Percentiles rank a stretch among this genome's conserved stretches.
Evolutionary conservation across 192 early-diverging fungal genomes (phyloP).

Genomic region (Entomortierella chlamydospora): DNA sequence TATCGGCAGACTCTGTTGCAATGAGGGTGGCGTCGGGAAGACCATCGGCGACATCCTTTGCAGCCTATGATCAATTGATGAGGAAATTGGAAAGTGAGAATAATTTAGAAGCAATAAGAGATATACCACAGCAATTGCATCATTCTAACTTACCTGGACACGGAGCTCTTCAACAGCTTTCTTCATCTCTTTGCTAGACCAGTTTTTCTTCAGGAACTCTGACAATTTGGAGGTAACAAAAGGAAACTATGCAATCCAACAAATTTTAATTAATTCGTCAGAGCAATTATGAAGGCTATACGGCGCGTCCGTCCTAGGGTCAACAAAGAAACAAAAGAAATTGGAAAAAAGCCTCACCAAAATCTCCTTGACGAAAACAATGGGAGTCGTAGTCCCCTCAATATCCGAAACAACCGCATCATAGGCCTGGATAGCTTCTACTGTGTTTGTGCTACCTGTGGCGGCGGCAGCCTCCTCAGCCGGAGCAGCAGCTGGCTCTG

Average conservation of each 20-base stretch:
- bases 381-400: slow-evolving; percentile 97
- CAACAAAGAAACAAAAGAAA: not conserved
- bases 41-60: slow-evolving; percentile 58
- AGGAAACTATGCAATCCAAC: slow-evolving; percentile 72
- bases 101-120: not conserved
- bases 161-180: slow-evolving; percentile 59
- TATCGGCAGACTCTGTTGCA: slow-evolving; percentile 41
- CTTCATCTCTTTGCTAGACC: slow-evolving; percentile 58
- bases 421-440: slow-evolving; percentile 51
- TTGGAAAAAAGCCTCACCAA: slow-evolving; percentile 59
- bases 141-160: slow-evolving; percentile 54
- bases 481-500: slow-evolving; percentile 14
- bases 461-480: slow-evolving; percentile 23
- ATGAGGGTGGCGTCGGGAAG: slow-evolving; percentile 56
- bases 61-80: slow-evolving; percentile 52
- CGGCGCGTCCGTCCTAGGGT: not conserved
- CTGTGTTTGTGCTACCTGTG: not conserved
- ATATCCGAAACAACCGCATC: slow-evolving; percentile 83
- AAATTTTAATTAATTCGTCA: not conserved
- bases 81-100: not conserved
- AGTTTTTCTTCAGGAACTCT: slow-evolving; percentile 74
- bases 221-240: slow-evolving; percentile 75
- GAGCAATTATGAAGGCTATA: not conserved
- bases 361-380: slow-evolving; percentile 94
- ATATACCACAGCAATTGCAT: not conserved